Conservation (phyloP, 1,284 basidiomycete species). For the Schizopora paradoxa region DNA sequence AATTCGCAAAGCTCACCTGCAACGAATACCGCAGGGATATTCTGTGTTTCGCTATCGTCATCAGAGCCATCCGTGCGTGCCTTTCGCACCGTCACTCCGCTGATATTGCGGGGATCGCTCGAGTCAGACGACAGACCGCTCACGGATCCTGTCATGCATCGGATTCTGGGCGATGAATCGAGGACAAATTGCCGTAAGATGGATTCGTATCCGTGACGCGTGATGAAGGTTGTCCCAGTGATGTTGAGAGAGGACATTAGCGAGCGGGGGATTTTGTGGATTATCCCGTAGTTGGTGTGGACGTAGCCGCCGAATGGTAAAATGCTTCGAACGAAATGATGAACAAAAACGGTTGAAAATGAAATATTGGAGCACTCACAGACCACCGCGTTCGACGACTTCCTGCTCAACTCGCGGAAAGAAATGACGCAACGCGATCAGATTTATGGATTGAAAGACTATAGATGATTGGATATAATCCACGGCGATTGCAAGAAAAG, state of each 20-base stretch:
- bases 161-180: neutral
- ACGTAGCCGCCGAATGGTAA: neutral
- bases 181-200: neutral
- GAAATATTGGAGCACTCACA: too few species aligned
- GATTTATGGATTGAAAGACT: too few species aligned
- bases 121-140: neutral
- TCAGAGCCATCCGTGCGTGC: too few species aligned
- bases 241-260: constrained; percentile 1
- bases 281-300: neutral
- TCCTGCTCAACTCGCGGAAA: constrained; percentile 24
- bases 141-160: neutral
- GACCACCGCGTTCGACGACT: constrained; percentile 16
- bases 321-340: too few species aligned
- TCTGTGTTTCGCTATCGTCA: too few species aligned
- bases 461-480: too few species aligned
- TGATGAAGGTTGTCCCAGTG: constrained; percentile 8
- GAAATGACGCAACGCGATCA: constrained; percentile 20
- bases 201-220: too few species aligned
- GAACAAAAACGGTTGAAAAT: too few species aligned
- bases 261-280: constrained; percentile 8
- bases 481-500: neutral
- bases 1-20: constrained; percentile 3
- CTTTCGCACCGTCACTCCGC: constrained; percentile 2
- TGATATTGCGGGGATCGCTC: neutral
- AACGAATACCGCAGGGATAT: constrained; percentile 6